Conservation (phyloP, 2,329 filamentous ascomycete species). For the Plectosphaerella plurivora region DNA sequence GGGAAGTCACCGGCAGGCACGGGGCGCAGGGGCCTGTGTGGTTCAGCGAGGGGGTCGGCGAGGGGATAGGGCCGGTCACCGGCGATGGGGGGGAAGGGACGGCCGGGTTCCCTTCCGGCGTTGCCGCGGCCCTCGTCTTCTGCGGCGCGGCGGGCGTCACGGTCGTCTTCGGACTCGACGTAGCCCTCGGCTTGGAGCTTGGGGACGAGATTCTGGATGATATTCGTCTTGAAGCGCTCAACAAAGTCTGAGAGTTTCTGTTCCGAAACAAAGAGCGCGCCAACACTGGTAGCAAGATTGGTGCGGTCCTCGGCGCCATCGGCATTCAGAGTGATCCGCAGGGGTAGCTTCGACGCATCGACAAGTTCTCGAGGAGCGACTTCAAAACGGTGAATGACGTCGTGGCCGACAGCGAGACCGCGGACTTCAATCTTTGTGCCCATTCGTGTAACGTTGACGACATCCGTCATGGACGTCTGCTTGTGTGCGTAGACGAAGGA, state of each 20-base stretch:
- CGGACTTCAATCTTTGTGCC: constrained; percentile 81
- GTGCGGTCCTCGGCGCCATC: constrained; percentile 41
- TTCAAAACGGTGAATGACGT: constrained; percentile 76
- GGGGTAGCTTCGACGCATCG: constrained; percentile 50
- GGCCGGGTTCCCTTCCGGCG: constrained; percentile 28
- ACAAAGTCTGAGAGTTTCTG: constrained; percentile 67
- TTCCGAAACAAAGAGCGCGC: constrained; percentile 68
- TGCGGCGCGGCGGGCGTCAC: constrained; percentile 34
- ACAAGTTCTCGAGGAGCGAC: constrained; percentile 71
- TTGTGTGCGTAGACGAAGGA: constrained; percentile 83
- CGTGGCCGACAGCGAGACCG: constrained; percentile 73
- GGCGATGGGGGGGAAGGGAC: constrained; percentile 29
- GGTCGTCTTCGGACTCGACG: constrained; percentile 50
- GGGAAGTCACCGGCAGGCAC: constrained; percentile 70
- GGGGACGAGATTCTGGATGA: constrained; percentile 82
- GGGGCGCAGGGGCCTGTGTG: constrained; percentile 55
- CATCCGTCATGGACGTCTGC: constrained; percentile 79
- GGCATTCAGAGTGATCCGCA: constrained; percentile 48
- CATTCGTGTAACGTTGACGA: constrained; percentile 77
- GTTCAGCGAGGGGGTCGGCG: constrained; percentile 59
- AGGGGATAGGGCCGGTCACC: constrained; percentile 46
- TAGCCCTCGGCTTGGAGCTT: constrained; percentile 75
- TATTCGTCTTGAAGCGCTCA: constrained; percentile 66
- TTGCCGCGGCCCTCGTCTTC: constrained; percentile 33
- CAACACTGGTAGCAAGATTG: constrained; percentile 42